Evolutionary conservation across 257 asterid genomes (phyloP).

Genomic region (Solanum etuberosum): DNA sequence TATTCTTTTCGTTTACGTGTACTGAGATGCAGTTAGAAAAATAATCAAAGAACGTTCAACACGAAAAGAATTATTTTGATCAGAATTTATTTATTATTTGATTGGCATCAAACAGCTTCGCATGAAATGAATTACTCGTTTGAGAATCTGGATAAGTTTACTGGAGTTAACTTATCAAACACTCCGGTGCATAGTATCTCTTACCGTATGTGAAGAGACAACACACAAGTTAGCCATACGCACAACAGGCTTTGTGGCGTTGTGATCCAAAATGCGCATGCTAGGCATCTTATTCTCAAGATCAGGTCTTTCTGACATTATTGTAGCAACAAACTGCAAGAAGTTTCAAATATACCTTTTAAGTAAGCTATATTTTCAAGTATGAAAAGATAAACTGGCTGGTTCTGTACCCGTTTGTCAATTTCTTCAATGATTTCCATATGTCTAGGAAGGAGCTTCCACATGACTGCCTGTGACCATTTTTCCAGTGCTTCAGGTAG

Average conservation of each 20-base stretch:
- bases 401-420: conserved; percentile 66
- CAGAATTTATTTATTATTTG: not conserved
- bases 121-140: not conserved
- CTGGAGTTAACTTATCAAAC: not conserved
- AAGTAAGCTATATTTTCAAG: not conserved
- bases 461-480: conserved; percentile 98
- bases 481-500: conserved; percentile 99
- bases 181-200: conserved; percentile 11
- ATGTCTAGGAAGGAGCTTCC: conserved; percentile 99
- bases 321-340: conserved; percentile 64
- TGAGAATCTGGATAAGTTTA: not conserved
- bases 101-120: not conserved
- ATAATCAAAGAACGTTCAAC: not conserved
- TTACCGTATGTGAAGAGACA: conserved; percentile 90
- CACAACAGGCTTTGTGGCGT: conserved; percentile 81
- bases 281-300: conserved; percentile 66
- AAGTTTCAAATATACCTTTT: not conserved
- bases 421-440: conserved; percentile 96
- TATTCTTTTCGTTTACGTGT: not conserved
- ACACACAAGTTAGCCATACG: conserved; percentile 99
- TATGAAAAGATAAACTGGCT: not conserved
- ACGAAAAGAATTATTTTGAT: not conserved
- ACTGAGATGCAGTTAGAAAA: not conserved
- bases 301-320: conserved; percentile 62
- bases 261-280: conserved; percentile 69